Base-by-base conservation (phyloP, 306 rosid genomes). In the Hylodesmum podocarpum region DNA sequence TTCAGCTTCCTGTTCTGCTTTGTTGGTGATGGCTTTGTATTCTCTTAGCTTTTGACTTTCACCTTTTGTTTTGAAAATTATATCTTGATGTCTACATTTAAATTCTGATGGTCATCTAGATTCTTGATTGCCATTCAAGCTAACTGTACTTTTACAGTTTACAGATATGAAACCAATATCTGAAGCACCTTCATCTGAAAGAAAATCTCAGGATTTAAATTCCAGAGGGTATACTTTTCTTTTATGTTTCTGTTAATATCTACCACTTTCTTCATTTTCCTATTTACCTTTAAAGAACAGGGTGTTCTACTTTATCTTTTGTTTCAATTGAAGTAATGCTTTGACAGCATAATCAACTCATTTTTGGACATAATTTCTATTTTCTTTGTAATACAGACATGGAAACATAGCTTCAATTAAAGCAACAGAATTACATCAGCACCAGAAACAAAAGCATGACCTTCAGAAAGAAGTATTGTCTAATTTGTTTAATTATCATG, bases 381-480 rank as follows among this genome's bases (percentile, higher is more conserved):
- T 83, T 54, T 75, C 39, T 73, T 80, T 78, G 25, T 80, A 40
- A 57, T 82, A 16, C 62, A 87, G 89, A 14, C 70, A 78, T 27
- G 68, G 47, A 66, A 78, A 71, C 75, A 46, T 24, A 22, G 66
- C 68, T 70, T 63, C 86, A 66, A 73, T 13, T 22, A 77, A 74
- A 31, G 85, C 53, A 57, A 72, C 53, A 25, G 87, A 85, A 69
- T 77, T 71, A 47, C 66, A 78, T 29, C 47, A 34, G 55, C 67
- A 34, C 58, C 79, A 66, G 40, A 89, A 81, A 57, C 66, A 75
- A 51, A 86, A 50, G 83, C 74, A 40, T 54, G 85, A 86, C 62
- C 87, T 92, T 59, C 86, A 84, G 84, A 84, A 86, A 86, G 96
- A 88, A 66, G 21, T 95, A 66, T 54, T 88, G 84, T 69, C 86